phyloP scores from a whole-genome alignment of 139 green algal species.

The Picochlorum sp. region DNA sequence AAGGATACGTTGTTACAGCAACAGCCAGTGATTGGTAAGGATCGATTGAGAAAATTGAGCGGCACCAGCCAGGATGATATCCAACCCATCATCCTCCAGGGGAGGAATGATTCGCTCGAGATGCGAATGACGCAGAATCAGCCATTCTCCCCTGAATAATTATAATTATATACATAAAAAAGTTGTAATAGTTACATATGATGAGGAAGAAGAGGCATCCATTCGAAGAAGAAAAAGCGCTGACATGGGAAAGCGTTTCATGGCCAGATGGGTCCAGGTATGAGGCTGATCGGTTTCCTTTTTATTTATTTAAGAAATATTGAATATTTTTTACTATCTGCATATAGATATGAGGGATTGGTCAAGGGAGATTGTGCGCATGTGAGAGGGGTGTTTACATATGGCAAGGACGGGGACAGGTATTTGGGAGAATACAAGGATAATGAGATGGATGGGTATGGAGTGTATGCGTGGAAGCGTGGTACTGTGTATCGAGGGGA shows the following conservation, averaged over 20 bases:
- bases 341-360: constrained; percentile 37
- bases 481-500: constrained; percentile 55
- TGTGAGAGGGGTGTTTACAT: constrained; percentile 37
- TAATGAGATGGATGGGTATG: constrained; percentile 46
- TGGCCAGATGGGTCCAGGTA: constrained; percentile 9
- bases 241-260: constrained; percentile 3
- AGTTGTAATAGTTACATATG: too few relatives aligned
- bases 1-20: constrained; percentile 21
- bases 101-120: constrained; percentile 2
- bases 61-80: constrained; percentile 2
- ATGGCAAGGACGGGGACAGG: constrained; percentile 36
- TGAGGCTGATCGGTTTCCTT: not conserved
- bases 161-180: too few relatives aligned
- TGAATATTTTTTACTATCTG: not conserved
- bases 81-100: not conserved
- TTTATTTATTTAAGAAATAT: too few relatives aligned
- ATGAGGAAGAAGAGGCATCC: too few relatives aligned
- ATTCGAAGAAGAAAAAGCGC: too few relatives aligned
- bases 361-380: constrained; percentile 32
- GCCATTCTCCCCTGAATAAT: not conserved
- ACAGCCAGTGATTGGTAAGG: constrained; percentile 25
- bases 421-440: constrained; percentile 51
- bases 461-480: constrained; percentile 52
- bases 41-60: constrained; percentile 17
- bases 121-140: constrained; percentile 13